These are phyloP conservation scores for Ophiostoma australiae DNA, from an alignment of 2,329 filamentous ascomycete species.

Conservation along the genomic window DNA sequence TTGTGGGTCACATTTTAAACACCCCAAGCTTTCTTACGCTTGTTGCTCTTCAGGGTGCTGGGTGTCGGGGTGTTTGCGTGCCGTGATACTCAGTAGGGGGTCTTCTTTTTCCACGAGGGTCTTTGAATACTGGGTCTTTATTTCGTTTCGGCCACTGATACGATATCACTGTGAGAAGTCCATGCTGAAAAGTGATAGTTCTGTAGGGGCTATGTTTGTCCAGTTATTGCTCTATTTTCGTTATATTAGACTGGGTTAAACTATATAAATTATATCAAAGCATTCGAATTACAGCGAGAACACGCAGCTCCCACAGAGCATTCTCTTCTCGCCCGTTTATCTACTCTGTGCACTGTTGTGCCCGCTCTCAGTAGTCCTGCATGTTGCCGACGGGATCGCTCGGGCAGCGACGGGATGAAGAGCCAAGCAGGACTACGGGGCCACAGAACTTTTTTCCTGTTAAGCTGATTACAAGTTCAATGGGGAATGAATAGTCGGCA, in stretches of 20 bases:
- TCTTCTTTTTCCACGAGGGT: conserved; percentile 6
- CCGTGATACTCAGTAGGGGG: too few relatives aligned
- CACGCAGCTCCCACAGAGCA: not conserved
- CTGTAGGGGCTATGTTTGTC: not conserved
- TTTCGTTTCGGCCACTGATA: not conserved
- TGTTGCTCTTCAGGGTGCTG: not conserved
- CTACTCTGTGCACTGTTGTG: not conserved
- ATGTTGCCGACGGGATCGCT: conserved; percentile 20
- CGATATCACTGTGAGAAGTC: not conserved
- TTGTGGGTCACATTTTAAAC: conserved; percentile 6
- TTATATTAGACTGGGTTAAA: not conserved
- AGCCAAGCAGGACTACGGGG: conserved; percentile 13
- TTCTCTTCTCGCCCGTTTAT: not conserved
- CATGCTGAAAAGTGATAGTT: not conserved
- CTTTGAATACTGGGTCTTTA: not conserved
- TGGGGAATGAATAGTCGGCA: not conserved
- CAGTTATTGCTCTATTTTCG: not conserved
- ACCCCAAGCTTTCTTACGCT: not conserved
- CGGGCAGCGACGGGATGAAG: conserved; percentile 22
- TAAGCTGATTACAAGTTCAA: not conserved
- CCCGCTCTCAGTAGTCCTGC: not conserved
- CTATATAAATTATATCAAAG: not conserved
- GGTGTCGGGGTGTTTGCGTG: not conserved
- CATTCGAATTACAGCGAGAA: not conserved
- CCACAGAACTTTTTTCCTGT: not conserved